Evolutionary conservation across 2,329 filamentous ascomycete species (phyloP).

Genomic region (Shiraia bambusicola): DNA sequence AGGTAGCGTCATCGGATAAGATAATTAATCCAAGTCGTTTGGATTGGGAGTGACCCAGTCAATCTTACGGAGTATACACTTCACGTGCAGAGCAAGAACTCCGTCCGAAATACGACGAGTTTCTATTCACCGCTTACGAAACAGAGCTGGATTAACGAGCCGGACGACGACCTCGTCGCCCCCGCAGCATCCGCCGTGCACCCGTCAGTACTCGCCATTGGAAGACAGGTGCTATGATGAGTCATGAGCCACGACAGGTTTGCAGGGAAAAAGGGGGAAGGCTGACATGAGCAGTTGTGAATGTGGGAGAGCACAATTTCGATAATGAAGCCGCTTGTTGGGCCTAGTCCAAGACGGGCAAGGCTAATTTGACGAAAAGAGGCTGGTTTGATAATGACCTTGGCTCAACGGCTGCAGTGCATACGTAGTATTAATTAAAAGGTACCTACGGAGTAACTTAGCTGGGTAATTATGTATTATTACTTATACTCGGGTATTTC

Average conservation of each 20-base stretch:
- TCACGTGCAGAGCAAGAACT: too few relatives aligned
- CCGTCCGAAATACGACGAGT: too few relatives aligned
- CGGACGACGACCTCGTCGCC: background rate
- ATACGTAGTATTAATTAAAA: too few relatives aligned
- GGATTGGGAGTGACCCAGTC: too few relatives aligned
- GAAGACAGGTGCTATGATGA: background rate
- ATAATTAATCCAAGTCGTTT: too few relatives aligned
- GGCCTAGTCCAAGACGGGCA: slow-evolving; percentile 11
- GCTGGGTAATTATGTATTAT: too few relatives aligned
- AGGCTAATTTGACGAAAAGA: slow-evolving; percentile 20
- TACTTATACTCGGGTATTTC: slow-evolving; percentile 10
- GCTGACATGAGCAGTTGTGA: slow-evolving; percentile 9
- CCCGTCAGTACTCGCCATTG: slow-evolving; percentile 8
- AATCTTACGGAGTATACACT: too few relatives aligned
- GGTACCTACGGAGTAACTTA: too few relatives aligned
- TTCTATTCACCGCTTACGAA: background rate
- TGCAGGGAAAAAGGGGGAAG: slow-evolving; percentile 8
- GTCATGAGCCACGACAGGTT: background rate
- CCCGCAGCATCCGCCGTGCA: background rate
- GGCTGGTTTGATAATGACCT: slow-evolving; percentile 13
- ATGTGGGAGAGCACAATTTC: slow-evolving; percentile 20
- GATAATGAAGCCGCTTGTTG: slow-evolving; percentile 11
- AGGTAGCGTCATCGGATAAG: too few relatives aligned
- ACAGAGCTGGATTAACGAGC: background rate
- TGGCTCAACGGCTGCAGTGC: slow-evolving; percentile 13